Conservation (phyloP, 78 protist species). For the Andalucia godoyi region DNA sequence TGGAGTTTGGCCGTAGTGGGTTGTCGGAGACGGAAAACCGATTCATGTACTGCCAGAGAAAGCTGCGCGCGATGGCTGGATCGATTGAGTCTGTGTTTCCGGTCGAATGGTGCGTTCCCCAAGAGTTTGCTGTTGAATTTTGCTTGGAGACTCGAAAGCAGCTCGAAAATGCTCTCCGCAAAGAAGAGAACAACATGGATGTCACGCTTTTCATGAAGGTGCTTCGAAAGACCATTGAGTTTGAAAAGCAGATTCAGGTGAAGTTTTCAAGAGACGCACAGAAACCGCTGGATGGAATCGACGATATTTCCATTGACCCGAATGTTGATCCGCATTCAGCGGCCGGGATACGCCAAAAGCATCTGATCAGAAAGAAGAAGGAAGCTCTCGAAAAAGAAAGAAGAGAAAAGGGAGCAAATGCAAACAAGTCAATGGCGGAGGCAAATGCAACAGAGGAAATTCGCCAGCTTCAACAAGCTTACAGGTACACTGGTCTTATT, state of each 20-base stretch:
- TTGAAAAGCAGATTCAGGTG: neutral
- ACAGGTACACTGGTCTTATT: neutral
- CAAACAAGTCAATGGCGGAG: neutral
- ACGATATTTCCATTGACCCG: no score
- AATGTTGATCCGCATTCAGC: neutral
- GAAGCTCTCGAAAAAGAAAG: no score
- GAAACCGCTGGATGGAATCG: neutral
- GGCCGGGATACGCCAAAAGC: neutral
- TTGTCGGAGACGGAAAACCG: neutral
- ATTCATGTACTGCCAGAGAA: neutral
- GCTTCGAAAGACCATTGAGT: conserved; percentile 1
- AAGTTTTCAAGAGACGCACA: neutral
- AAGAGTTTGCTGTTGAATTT: conserved; percentile 2
- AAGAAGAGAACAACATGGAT: neutral
- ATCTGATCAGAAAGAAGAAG: neutral
- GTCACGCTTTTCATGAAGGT: conserved; percentile 4
- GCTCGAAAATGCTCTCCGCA: neutral
- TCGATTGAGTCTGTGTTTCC: conserved; percentile 5
- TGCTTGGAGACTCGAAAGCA: conserved; percentile 10
- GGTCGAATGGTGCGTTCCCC: neutral
- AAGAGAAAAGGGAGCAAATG: no score
- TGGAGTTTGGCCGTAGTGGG: neutral
- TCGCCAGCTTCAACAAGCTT: neutral
- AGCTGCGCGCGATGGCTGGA: neutral
- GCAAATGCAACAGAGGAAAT: neutral